A percentile compares a stretch with the other conserved stretches of the same genome.
These are phyloP conservation scores for Blastocystis sp. DNA, from an alignment of 352 stramenopile genomes.

Conservation along the genomic window DNA sequence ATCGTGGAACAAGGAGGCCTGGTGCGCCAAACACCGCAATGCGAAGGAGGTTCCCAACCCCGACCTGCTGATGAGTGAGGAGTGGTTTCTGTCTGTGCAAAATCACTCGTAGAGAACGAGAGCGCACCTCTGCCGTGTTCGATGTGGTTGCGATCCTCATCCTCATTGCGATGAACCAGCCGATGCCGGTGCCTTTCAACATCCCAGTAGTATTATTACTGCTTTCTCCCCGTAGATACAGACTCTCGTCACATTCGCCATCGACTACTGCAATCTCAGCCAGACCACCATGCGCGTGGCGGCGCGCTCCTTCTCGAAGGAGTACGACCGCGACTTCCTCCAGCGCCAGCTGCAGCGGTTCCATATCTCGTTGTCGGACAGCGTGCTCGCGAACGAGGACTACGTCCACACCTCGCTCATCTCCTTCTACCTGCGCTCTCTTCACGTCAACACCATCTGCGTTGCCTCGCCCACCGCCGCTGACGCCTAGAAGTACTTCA, in stretches of 20 bases:
- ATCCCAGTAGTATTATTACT: neutral
- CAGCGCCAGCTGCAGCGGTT: neutral
- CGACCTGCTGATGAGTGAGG: neutral
- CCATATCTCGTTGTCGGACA: neutral
- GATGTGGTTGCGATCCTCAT: slow-evolving; percentile 8
- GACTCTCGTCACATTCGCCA: neutral
- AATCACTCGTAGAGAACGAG: slow-evolving; percentile 4
- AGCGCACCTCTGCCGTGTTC: slow-evolving; percentile 7
- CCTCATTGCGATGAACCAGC: neutral
- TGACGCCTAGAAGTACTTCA: slow-evolving; percentile 21
- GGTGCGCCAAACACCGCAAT: slow-evolving; percentile 64
- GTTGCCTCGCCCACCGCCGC: neutral
- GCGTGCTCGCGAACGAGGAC: neutral
- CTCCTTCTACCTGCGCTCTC: slow-evolving; percentile 23
- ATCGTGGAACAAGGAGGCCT: slow-evolving; percentile 55
- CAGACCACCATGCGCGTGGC: slow-evolving; percentile 16
- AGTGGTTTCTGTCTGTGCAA: neutral
- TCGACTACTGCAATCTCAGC: neutral
- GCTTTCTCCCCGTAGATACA: slow-evolving; percentile 8
- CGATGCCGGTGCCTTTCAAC: neutral
- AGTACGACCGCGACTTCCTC: slow-evolving; percentile 1
- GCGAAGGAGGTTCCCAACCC: neutral
- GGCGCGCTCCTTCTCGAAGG: slow-evolving; percentile 1
- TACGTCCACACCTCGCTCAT: slow-evolving; percentile 1
- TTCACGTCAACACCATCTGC: neutral